Evolutionary conservation across 352 stramenopile species (phyloP), one percentile per base, ranked within the genome.

Genomic region (Phytophthora sp.): DNA sequence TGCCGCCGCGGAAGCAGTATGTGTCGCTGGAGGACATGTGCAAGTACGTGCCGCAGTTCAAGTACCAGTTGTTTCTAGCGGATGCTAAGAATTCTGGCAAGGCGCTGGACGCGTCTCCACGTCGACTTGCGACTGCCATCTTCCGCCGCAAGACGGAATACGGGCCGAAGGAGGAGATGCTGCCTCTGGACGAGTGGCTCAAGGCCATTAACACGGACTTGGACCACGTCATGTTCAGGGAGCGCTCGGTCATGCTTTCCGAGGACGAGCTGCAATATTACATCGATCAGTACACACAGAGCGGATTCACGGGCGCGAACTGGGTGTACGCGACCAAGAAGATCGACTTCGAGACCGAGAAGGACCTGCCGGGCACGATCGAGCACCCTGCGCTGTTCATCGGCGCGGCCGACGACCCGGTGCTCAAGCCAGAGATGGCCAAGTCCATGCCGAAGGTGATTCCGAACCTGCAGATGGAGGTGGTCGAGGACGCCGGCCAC

Each of bases 181-280:
- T 72, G 15, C 48, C 72, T 6, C 62, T 82, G 20, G 26, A 68
- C 17, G 52, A 79, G 24, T 59, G 64, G 26, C 38, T 84, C 17
- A 51, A 58, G 15, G 55, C 37, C 18, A 24, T 74, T 12, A 54
- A 66, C 45, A 62, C 54, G 18, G 61, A 66, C 21, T 32, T 72
- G 17, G 53, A 71, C 28, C 66, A 82, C 32, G 35, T 62, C 1
- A 57, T 77, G 21, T 82, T 74, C 62, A 60, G 42, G 11, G 55
- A 76, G 28, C 69, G 64, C 5, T 78, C 72, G 53, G 24, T 50
- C 8, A 51, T 86, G 48, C 31, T 86, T 18, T 73, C 58, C 13
- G 62, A 82, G 27, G 62, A 75, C 12, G 77, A 86, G 17, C 51
- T 84, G 30, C 45, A 78, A 26, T 78, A 69, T 54, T 87, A 84